Percentiles rank a stretch among this genome's conserved stretches.
Conservation (phyloP, 169 alveolate species). For the Theileria annulata region DNA sequence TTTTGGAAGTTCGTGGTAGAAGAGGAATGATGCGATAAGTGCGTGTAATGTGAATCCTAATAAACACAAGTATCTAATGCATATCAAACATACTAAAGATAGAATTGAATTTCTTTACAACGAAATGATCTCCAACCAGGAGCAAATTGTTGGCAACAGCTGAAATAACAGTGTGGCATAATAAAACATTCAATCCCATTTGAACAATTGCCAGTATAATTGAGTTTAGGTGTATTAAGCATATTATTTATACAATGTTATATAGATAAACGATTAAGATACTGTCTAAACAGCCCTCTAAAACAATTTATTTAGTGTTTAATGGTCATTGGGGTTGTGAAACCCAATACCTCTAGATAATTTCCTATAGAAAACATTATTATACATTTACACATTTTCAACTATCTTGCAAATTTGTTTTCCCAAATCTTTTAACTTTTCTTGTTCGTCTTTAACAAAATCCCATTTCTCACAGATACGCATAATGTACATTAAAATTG, state of each 20-base stretch:
- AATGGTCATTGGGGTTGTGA: no score
- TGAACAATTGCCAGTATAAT: neutral
- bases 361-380: no score
- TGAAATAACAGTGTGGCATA: slow-evolving; percentile 43
- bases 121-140: slow-evolving; percentile 23
- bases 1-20: slow-evolving; percentile 43
- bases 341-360: no score
- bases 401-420: no score
- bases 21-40: slow-evolving; percentile 32
- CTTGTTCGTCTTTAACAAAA: neutral
- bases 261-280: no score
- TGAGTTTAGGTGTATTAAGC: no score
- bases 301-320: no score
- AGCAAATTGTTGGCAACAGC: slow-evolving; percentile 49
- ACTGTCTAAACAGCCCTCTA: no score
- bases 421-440: no score
- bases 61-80: neutral
- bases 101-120: slow-evolving; percentile 13
- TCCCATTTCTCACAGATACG: neutral
- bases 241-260: no score
- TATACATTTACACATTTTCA: no score
- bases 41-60: slow-evolving; percentile 38
- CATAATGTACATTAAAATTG: neutral
- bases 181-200: slow-evolving; percentile 41
- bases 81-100: slow-evolving; percentile 22